Evolutionary conservation across 2,329 filamentous ascomycete species (phyloP).

Genomic region (Fusarium pininemorale): DNA sequence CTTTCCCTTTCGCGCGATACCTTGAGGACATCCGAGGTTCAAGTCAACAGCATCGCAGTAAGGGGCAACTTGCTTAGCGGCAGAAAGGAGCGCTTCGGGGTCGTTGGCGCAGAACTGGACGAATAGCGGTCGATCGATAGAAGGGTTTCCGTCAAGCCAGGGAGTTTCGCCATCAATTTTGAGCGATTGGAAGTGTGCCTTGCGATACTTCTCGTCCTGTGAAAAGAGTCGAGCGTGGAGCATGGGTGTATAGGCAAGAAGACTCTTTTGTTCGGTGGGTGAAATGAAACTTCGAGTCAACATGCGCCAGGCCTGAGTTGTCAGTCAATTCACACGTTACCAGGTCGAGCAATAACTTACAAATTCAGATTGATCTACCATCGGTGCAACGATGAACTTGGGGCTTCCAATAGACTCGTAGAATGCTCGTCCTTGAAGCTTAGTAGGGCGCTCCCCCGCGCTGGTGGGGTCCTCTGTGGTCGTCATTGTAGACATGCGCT

Average conservation of each 20-base stretch:
- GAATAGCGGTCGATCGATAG: constrained; percentile 86
- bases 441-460: constrained; percentile 50
- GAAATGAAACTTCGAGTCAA: constrained; percentile 92
- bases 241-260: constrained; percentile 96
- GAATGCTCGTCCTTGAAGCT: constrained; percentile 86
- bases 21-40: constrained; percentile 95
- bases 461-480: constrained; percentile 22
- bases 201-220: constrained; percentile 79
- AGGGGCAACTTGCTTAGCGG: constrained; percentile 80
- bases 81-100: constrained; percentile 78
- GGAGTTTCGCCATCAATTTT: constrained; percentile 47
- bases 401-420: constrained; percentile 95
- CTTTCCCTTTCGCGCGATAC: constrained; percentile 88
- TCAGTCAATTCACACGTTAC: constrained; percentile 1
- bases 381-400: constrained; percentile 89
- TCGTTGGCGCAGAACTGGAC: constrained; percentile 97
- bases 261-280: constrained; percentile 65
- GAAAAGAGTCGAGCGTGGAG: constrained; percentile 90
- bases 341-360: constrained; percentile 61
- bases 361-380: constrained; percentile 99
- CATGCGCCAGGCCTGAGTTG: constrained; percentile 87
- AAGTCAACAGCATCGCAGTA: constrained; percentile 96
- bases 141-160: constrained; percentile 87
- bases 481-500: constrained; percentile 47
- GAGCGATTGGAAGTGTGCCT: constrained; percentile 80